Percentiles rank a stretch among this genome's conserved stretches.
These are phyloP conservation scores for Raddia distichophylla DNA, from an alignment of 176 grass and related monocot species.

Conservation along the genomic window DNA sequence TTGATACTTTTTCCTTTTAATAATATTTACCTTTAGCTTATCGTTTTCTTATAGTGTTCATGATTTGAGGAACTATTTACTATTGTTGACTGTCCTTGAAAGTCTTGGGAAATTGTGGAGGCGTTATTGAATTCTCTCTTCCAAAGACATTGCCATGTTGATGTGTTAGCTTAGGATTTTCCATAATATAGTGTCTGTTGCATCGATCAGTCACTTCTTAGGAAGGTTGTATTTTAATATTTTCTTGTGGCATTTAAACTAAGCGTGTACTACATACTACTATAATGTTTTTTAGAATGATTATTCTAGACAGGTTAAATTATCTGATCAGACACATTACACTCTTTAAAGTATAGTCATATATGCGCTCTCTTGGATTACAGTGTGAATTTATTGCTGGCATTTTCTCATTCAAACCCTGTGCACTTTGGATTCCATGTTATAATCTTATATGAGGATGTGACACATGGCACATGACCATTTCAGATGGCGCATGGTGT, in stretches of 20 bases:
- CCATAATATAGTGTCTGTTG: not conserved
- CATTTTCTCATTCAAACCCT: not conserved
- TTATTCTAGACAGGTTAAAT: not conserved
- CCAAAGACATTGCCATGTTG: not conserved
- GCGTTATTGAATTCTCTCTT: not conserved
- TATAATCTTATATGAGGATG: not conserved
- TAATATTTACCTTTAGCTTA: conserved; percentile 24
- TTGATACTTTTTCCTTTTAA: too few relatives aligned
- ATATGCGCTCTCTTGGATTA: not conserved
- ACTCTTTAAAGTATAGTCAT: not conserved
- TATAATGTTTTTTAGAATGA: conserved; percentile 1
- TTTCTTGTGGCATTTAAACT: conserved; percentile 2
- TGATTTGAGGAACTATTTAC: not conserved
- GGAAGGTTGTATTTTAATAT: conserved; percentile 23
- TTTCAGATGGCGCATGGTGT: not conserved
- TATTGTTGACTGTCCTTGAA: not conserved
- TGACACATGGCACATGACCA: not conserved
- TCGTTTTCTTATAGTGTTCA: not conserved
- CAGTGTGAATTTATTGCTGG: not conserved
- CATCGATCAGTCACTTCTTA: not conserved
- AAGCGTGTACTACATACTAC: not conserved
- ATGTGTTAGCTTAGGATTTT: not conserved
- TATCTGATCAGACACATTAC: not conserved
- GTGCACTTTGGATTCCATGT: not conserved
- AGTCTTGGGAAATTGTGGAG: conserved; percentile 33